Evolutionary conservation across 331 rosid species (phyloP).

Genomic region (Malus hybrid): DNA sequence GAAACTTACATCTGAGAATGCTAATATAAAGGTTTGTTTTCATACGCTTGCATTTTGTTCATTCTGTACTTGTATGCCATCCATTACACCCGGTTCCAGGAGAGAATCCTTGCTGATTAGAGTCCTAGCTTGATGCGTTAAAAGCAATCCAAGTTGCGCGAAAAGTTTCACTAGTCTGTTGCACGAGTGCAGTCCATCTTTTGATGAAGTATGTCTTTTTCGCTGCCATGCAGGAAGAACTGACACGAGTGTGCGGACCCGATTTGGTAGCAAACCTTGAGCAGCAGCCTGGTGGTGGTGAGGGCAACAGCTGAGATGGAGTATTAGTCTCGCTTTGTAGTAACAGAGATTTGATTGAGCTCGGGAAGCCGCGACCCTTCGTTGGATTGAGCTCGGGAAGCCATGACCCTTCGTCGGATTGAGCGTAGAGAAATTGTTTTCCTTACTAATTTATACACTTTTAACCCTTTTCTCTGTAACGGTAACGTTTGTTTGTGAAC

Average conservation of each 20-base stretch:
- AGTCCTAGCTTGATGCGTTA: background rate
- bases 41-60: background rate
- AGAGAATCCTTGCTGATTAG: background rate
- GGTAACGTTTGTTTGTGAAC: background rate
- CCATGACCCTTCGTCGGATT: slow-evolving; percentile 20
- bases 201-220: background rate
- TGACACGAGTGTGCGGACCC: slow-evolving; percentile 70
- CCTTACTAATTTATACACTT: slow-evolving; percentile 37
- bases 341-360: slow-evolving; percentile 9
- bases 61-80: background rate
- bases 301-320: slow-evolving; percentile 24
- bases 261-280: slow-evolving; percentile 63
- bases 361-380: too few relatives aligned
- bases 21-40: slow-evolving; percentile 54
- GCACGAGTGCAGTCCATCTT: background rate
- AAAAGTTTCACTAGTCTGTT: background rate
- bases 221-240: slow-evolving; percentile 58
- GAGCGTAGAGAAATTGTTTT: slow-evolving; percentile 35
- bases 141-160: background rate
- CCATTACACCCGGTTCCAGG: background rate
- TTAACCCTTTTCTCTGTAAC: slow-evolving; percentile 19
- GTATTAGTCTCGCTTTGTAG: slow-evolving; percentile 13
- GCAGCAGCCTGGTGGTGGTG: slow-evolving; percentile 19
- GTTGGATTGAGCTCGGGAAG: slow-evolving; percentile 7
- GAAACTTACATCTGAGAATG: slow-evolving; percentile 64